Percentiles rank a stretch among this genome's conserved stretches.
Conservation (phyloP, 2,329 filamentous ascomycete species). For the Neonectria ditissima region DNA sequence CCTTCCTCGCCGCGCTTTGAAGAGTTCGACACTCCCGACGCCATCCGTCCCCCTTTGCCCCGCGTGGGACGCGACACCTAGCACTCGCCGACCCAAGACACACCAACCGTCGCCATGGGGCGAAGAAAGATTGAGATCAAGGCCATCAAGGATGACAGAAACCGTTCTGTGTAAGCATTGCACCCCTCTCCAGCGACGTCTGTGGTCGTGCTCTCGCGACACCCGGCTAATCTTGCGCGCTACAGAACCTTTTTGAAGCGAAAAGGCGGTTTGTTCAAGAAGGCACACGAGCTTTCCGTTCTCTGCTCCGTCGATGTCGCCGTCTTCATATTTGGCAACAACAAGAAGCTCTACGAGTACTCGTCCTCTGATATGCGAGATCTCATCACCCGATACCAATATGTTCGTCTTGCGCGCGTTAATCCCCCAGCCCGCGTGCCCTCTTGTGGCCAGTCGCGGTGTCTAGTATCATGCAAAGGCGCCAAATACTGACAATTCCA, state of each 20-base stretch:
- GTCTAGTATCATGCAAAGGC: constrained; percentile 11
- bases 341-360: constrained; percentile 99
- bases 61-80: constrained; percentile 37
- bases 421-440: not conserved
- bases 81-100: constrained; percentile 27
- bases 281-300: constrained; percentile 97
- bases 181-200: constrained; percentile 6
- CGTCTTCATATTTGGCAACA: constrained; percentile 98
- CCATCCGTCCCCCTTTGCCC: constrained; percentile 25
- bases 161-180: constrained; percentile 91
- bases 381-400: constrained; percentile 88
- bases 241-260: constrained; percentile 95
- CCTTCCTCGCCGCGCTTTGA: constrained; percentile 14
- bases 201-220: constrained; percentile 7
- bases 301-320: constrained; percentile 98
- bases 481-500: constrained; percentile 15
- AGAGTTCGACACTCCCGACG: constrained; percentile 18
- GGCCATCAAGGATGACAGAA: constrained; percentile 98
- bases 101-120: constrained; percentile 73
- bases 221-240: constrained; percentile 37
- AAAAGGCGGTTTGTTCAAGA: constrained; percentile 99
- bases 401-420: constrained; percentile 69
- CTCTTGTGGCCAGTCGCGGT: not conserved
- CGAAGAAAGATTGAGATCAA: constrained; percentile 99
- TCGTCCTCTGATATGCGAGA: constrained; percentile 95